These are phyloP conservation scores for Silene noctiflora DNA, from an alignment of 179 eudicot species.

Conservation along the genomic window DNA sequence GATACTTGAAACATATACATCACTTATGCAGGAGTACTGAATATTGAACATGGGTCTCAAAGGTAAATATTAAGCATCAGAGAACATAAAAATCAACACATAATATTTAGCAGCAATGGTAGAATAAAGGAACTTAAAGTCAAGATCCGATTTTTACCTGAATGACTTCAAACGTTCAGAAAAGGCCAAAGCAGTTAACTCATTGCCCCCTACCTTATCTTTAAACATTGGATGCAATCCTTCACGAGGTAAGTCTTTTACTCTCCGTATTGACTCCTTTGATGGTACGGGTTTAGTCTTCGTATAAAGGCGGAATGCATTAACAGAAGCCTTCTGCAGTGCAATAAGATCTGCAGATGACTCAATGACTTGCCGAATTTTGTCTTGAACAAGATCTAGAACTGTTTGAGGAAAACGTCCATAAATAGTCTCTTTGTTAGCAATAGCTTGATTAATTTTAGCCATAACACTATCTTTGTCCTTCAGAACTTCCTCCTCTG, in stretches of 20 bases:
- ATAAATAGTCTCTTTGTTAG: slow-evolving; percentile 75
- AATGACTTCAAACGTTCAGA: slow-evolving; percentile 82
- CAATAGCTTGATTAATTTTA: slow-evolving; percentile 58
- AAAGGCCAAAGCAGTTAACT: slow-evolving; percentile 75
- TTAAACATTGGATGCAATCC: slow-evolving; percentile 93
- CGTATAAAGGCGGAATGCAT: slow-evolving; percentile 62
- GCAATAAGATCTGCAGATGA: slow-evolving; percentile 62
- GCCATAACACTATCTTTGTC: slow-evolving; percentile 54
- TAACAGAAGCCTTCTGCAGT: slow-evolving; percentile 50
- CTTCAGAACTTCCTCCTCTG: slow-evolving; percentile 71
- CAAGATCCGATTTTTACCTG: slow-evolving; percentile 39
- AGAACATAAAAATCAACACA: not conserved
- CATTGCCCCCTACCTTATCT: slow-evolving; percentile 53
- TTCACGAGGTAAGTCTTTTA: slow-evolving; percentile 68
- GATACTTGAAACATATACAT: slow-evolving; percentile 6
- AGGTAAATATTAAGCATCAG: not conserved
- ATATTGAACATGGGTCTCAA: not conserved
- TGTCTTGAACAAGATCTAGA: slow-evolving; percentile 75
- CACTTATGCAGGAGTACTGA: not conserved
- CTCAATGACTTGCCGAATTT: slow-evolving; percentile 72
- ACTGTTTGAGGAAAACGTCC: slow-evolving; percentile 89
- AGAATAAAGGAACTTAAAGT: not conserved
- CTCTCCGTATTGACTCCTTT: slow-evolving; percentile 79
- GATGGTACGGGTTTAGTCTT: slow-evolving; percentile 72
- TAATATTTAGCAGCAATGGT: not conserved